phyloP scores from a whole-genome alignment of 345 rosid genomes.

The Euphorbia lathyris region DNA sequence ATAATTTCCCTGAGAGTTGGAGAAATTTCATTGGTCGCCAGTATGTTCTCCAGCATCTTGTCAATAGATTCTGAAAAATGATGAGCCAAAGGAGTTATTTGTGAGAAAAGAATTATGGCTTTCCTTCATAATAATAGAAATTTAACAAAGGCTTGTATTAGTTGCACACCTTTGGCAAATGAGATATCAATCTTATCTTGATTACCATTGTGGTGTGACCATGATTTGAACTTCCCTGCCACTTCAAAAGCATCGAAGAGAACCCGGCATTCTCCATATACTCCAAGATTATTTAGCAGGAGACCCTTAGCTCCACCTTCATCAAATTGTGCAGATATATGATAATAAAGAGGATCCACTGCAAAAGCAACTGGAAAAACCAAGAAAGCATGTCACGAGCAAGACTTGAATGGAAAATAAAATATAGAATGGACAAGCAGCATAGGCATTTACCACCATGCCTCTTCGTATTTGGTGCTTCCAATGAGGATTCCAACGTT shows the following conservation, averaged over 20 bases:
- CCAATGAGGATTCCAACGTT: conserved; percentile 76
- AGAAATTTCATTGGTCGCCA: conserved; percentile 60
- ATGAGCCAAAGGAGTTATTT: background rate
- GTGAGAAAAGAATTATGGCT: background rate
- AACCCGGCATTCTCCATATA: conserved; percentile 77
- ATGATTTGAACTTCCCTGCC: conserved; percentile 61
- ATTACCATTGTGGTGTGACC: conserved; percentile 40
- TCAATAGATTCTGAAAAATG: conserved; percentile 53
- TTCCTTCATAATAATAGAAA: background rate
- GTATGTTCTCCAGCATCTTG: conserved; percentile 58
- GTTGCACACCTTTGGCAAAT: conserved; percentile 63
- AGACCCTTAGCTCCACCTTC: conserved; percentile 94
- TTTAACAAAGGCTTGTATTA: background rate
- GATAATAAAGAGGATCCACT: conserved; percentile 91
- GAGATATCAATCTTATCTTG: conserved; percentile 63
- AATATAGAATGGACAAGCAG: conserved; percentile 2
- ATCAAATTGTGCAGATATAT: conserved; percentile 90
- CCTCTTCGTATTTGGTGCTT: conserved; percentile 73
- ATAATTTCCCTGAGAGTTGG: conserved; percentile 65
- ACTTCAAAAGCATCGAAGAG: conserved; percentile 82
- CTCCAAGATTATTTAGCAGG: conserved; percentile 81
- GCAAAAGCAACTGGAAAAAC: conserved; percentile 72
- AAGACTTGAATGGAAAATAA: background rate
- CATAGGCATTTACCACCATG: conserved; percentile 56
- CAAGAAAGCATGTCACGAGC: conserved; percentile 12